Evolutionary conservation across 148 eudicot species (phyloP).

Genomic region (Hydrangea macrophylla): DNA sequence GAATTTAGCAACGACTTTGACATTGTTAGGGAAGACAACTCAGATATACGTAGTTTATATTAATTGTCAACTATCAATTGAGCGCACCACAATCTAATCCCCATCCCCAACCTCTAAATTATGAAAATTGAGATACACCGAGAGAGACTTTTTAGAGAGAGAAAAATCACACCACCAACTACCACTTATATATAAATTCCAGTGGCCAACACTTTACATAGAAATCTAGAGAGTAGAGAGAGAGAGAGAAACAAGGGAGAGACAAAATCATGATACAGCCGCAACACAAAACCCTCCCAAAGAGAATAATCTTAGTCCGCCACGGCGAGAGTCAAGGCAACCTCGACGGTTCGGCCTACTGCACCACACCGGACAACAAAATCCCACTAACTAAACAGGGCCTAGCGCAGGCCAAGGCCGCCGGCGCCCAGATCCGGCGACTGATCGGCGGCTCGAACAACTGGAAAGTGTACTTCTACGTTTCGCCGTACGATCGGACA

Average conservation of each 20-base stretch:
- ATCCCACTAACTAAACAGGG: conserved; percentile 63
- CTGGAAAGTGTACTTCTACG: conserved; percentile 80
- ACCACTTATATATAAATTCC: too few species aligned
- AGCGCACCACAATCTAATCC: too few species aligned
- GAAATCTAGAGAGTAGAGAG: neutral
- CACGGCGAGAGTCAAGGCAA: conserved; percentile 90
- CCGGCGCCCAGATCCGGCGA: conserved; percentile 46
- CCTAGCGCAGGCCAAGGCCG: conserved; percentile 39
- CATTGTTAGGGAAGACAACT: too few species aligned
- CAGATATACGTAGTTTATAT: too few species aligned
- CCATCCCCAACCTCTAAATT: too few species aligned
- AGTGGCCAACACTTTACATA: too few species aligned
- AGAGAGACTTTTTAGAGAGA: too few species aligned
- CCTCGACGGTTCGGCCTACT: conserved; percentile 47
- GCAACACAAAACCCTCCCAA: conserved; percentile 41
- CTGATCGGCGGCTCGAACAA: conserved; percentile 23
- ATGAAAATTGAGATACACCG: too few species aligned
- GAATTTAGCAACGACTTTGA: too few species aligned
- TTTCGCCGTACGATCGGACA: conserved; percentile 75
- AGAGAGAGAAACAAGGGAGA: neutral
- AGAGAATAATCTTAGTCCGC: conserved; percentile 71
- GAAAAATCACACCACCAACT: too few species aligned
- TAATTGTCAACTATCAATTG: too few species aligned
- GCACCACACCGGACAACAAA: conserved; percentile 59
- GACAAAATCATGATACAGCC: neutral